Evolutionary conservation across 1,284 basidiomycete species (phyloP).

Genomic region (Sanghuangporus sanghuang): DNA sequence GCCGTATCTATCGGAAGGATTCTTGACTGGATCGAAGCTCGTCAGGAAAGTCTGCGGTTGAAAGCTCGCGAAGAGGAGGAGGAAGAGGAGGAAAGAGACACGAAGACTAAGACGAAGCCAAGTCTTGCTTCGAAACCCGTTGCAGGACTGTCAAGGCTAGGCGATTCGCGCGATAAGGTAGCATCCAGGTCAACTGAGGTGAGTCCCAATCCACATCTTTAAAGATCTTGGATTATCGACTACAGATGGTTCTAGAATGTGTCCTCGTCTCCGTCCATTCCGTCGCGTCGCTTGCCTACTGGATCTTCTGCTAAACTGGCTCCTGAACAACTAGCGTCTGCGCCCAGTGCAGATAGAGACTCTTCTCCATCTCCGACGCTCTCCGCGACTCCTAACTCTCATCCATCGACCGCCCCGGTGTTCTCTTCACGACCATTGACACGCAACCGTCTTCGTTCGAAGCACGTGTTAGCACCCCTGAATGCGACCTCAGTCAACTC

Average conservation of each 20-base stretch:
- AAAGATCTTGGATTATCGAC: background rate
- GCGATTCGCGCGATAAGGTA: constrained; percentile 22
- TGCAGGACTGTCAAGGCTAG: background rate
- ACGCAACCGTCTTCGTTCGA: background rate
- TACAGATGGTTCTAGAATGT: background rate
- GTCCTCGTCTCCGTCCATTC: background rate
- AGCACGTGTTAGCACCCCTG: constrained; percentile 2
- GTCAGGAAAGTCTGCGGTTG: constrained; percentile 55
- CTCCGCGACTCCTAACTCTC: constrained; percentile 8
- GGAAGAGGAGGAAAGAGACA: constrained; percentile 39
- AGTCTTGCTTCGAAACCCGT: background rate
- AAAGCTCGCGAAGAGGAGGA: constrained; percentile 68
- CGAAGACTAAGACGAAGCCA: background rate
- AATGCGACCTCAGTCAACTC: constrained; percentile 1
- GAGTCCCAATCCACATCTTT: background rate
- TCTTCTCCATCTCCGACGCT: background rate
- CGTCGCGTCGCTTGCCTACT: background rate
- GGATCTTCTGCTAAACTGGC: background rate
- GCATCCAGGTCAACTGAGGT: background rate
- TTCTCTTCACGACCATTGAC: background rate
- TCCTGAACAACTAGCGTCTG: background rate
- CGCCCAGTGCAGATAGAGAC: background rate
- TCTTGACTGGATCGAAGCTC: constrained; percentile 73
- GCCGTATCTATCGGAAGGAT: constrained; percentile 65
- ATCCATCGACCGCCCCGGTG: background rate